These are phyloP conservation scores for Wickerhamomyces bovis DNA, from an alignment of 805 yeast genomes.

Conservation along the genomic window DNA sequence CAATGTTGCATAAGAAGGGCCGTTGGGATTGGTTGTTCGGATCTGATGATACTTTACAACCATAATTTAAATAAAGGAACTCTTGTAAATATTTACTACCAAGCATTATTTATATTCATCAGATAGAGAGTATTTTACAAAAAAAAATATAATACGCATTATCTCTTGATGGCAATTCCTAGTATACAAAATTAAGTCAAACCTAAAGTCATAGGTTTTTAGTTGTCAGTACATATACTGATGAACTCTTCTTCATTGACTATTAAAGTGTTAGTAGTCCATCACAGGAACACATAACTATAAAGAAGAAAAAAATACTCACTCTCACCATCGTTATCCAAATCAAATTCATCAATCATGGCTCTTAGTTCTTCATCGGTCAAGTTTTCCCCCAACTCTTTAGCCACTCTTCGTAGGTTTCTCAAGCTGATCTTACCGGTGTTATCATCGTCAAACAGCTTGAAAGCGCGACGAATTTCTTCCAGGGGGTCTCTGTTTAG, in stretches of 20 bases:
- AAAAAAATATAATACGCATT: too few species aligned
- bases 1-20: conserved; percentile 92
- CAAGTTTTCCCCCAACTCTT: conserved; percentile 86
- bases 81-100: background rate
- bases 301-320: conserved; percentile 28
- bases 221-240: conserved; percentile 75
- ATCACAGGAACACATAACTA: conserved; percentile 8
- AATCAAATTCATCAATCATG: conserved; percentile 96
- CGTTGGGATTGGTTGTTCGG: conserved; percentile 78
- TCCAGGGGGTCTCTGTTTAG: conserved; percentile 87
- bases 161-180: background rate
- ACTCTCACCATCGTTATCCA: conserved; percentile 91
- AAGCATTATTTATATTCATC: background rate
- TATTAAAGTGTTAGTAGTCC: conserved; percentile 3
- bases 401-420: conserved; percentile 82
- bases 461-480: conserved; percentile 86
- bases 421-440: conserved; percentile 82
- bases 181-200: background rate
- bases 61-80: background rate
- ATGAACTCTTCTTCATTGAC: conserved; percentile 85
- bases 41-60: conserved; percentile 11
- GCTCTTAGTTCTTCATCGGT: conserved; percentile 91
- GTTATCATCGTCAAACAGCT: conserved; percentile 78
- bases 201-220: conserved; percentile 2
- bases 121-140: too few species aligned